Base-by-base conservation (phyloP, 2,329 filamentous ascomycete genomes). In the Cladophialophora carrionii region DNA sequence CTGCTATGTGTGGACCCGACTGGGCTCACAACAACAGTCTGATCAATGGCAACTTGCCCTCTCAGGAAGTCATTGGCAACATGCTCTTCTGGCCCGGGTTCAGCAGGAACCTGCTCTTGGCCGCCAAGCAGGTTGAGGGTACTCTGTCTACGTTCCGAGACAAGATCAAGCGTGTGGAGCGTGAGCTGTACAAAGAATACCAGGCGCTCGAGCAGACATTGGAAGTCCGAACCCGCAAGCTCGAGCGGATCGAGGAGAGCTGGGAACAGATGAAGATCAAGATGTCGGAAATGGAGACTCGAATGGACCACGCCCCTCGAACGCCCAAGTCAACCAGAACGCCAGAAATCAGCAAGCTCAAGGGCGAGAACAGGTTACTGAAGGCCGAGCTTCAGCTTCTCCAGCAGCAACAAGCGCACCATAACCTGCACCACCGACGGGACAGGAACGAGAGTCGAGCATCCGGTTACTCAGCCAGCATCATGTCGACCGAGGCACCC, bases 1-100 rank as follows among this genome's bases (percentile, higher is more conserved):
- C 91, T 3, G 84, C 87, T 0, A 84, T 98, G 51, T 98, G 95
- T 73, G 95, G 95, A 10, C 85, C 87, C 0, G 95, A 98, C 74
- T 99, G 95, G 94, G 87, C 90, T 4, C 90, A 96, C 76, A 88
- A 89, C 73, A 93, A 98, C 76, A 90, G 89, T 63, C 86, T 96
- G 26, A 90, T 98, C 74, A 94, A 95, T 72, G 91, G 92, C 22
- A 90, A 94, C 65, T 80, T 96, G 6, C 92, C 93, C 0, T 92
- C 90, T 12, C 83, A 96, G 37, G 94, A 97, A 73, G 88, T 92
- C 14, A 90, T 99, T 67, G 87, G 88, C 0, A 93, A 88, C 57
- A 92, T 95, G 78, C 83, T 98, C 4, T 81, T 81, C 72, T 81
- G 79, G 79, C 89, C 90, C 0, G 91, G 90, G 1, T 98, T 98